phyloP scores from a whole-genome alignment of 352 stramenopile genomes.

The Pythium oligandrum region DNA sequence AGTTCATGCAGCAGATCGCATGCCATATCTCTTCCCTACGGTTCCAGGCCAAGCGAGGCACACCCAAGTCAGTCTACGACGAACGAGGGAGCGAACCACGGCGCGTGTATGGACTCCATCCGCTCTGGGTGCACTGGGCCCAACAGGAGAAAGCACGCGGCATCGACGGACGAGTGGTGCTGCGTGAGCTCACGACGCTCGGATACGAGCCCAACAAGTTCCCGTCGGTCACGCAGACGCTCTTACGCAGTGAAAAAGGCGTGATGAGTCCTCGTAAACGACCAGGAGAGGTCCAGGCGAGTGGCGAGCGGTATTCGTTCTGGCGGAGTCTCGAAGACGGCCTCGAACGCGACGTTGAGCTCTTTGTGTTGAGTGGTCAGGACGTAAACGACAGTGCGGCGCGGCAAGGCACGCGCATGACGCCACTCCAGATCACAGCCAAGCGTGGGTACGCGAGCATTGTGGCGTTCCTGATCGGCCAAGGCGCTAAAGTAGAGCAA shows the following conservation, averaged over 20 bases:
- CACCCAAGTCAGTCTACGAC: constrained; percentile 40
- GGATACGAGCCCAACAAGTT: constrained; percentile 52
- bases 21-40: constrained; percentile 38
- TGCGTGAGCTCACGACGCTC: constrained; percentile 41
- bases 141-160: constrained; percentile 53
- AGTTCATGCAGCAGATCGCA: constrained; percentile 65
- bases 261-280: too few relatives aligned
- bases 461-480: constrained; percentile 38
- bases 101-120: constrained; percentile 26
- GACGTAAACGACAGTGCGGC: constrained; percentile 49
- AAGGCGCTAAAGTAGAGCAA: constrained; percentile 38
- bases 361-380: constrained; percentile 64
- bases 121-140: constrained; percentile 62
- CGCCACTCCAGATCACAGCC: constrained; percentile 50
- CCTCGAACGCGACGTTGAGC: constrained; percentile 35
- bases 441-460: constrained; percentile 39
- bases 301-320: constrained; percentile 30
- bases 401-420: constrained; percentile 27
- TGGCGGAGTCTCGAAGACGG: constrained; percentile 40
- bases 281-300: too few relatives aligned
- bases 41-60: constrained; percentile 38
- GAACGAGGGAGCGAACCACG: constrained; percentile 10
- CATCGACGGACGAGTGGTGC: constrained; percentile 52
- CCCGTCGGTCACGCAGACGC: constrained; percentile 44
- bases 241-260: constrained; percentile 11